Percentiles rank a stretch among this genome's conserved stretches.
These are phyloP conservation scores for Diaporthe amygdali DNA, from an alignment of 2,329 filamentous ascomycete species.

Conservation along the genomic window DNA sequence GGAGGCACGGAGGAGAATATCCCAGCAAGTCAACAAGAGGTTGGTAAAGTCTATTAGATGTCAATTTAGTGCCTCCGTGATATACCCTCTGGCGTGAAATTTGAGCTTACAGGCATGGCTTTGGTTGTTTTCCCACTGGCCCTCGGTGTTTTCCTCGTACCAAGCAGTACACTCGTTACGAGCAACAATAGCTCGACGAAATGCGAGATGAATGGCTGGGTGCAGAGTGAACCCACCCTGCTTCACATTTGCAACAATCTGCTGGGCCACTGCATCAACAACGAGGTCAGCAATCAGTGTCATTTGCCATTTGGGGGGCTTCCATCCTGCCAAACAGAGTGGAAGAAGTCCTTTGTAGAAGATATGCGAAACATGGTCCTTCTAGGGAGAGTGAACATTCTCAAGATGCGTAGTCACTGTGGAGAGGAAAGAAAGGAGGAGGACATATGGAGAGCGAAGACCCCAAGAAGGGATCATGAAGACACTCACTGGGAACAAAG, in stretches of 20 bases:
- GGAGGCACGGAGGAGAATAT: not conserved
- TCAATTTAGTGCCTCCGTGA: not conserved
- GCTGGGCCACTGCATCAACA: not conserved
- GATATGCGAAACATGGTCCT: not conserved
- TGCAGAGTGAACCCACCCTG: not conserved
- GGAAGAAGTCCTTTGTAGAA: no score
- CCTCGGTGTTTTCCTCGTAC: constrained; percentile 2
- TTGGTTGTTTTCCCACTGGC: not conserved
- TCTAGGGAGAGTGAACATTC: not conserved
- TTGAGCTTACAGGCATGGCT: not conserved
- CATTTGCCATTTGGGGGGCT: rapidly evolving
- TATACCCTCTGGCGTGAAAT: not conserved
- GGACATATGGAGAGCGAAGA: not conserved
- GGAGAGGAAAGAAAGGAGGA: no score
- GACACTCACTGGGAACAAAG: not conserved
- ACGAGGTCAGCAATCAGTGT: not conserved
- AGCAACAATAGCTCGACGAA: constrained; percentile 11
- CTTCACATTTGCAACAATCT: not conserved
- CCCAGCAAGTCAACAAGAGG: not conserved
- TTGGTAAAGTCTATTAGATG: not conserved
- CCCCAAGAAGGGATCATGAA: not conserved
- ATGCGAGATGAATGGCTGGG: not conserved
- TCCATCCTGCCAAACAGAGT: not conserved
- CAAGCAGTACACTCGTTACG: not conserved
- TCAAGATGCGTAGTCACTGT: no score